Evolutionary conservation across 805 yeast species (phyloP), one percentile per base, ranked within the genome.

Genomic region (Saccharomycopsis fibuligera): DNA sequence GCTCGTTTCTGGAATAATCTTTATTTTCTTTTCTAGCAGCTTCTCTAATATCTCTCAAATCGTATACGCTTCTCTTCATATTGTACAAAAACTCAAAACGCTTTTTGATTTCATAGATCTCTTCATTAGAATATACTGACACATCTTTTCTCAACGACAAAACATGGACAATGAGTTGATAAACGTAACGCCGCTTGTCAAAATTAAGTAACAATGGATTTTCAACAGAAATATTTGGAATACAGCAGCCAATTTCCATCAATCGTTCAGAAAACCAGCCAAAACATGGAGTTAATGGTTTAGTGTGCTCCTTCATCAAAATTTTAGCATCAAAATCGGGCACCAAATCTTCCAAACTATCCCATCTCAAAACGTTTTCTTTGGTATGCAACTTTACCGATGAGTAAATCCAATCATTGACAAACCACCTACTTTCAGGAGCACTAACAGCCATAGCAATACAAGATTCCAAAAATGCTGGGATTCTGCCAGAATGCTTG

Each of bases 251-350:
- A 51, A 82, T 78, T 59, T 86, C 96, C 47, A 89, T 61, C 54
- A 91, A 67, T 53, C 95, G 79, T 57, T 85, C 91, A 22, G 84
- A 69, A 44, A 88, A 70, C 98, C 98, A 91, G 9, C 97, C 97
- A 51, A 88, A 78, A 59, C 96, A 90, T 2, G 96, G 93, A 4
- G 88, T 77, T 44, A 86, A 66, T 0, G 81, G 73, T 16, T 22
- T 21, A 50, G 62, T 54, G 53, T 53, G 53, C 3, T 51, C 56
- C n/a, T 57, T 64, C 3, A 61, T 50, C 44, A 63, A 54, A 49
- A 61, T 61, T 30, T 62, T 62, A 33, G 60, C 60, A 48, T 68
- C 71, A 50, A 62, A 55, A 47, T 64, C 57, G 21, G 72, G 70
- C 53, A 61, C 57, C 41, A 68, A 59, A 42, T 57, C 63, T 14